Evolutionary conservation across 169 alveolate species (phyloP).

Genomic region (Cryptosporidium ubiquitum): DNA sequence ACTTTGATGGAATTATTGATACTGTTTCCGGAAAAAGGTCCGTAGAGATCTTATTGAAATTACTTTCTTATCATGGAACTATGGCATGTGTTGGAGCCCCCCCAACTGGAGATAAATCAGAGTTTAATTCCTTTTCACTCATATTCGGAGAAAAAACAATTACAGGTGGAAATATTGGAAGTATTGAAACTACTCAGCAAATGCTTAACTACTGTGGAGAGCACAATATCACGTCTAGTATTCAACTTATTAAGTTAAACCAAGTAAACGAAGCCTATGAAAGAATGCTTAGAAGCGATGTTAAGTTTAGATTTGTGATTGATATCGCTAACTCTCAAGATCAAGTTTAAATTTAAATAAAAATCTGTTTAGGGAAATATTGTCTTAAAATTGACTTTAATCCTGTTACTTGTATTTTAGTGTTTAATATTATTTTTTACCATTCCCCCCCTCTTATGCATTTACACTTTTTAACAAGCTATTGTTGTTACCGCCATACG

Average conservation of each 20-base stretch:
- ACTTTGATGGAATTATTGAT: slow-evolving; percentile 66
- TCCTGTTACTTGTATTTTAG: neutral
- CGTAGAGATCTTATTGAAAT: neutral
- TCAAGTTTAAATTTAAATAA: neutral
- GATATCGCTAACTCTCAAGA: slow-evolving; percentile 48
- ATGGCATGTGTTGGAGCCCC: slow-evolving; percentile 75
- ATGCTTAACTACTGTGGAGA: slow-evolving; percentile 75
- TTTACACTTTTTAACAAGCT: neutral
- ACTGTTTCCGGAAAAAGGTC: slow-evolving; percentile 45
- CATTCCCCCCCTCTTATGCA: neutral
- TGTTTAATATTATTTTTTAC: neutral
- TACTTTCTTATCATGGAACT: slow-evolving; percentile 44
- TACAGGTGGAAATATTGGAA: slow-evolving; percentile 71
- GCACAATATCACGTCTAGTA: slow-evolving; percentile 37
- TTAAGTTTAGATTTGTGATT: slow-evolving; percentile 61
- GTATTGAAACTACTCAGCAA: slow-evolving; percentile 64
- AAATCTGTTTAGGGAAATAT: too few relatives aligned
- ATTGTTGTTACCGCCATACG: neutral
- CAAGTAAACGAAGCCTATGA: slow-evolving; percentile 63
- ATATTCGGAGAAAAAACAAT: slow-evolving; percentile 52
- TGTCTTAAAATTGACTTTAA: too few relatives aligned
- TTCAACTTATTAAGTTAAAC: slow-evolving; percentile 39
- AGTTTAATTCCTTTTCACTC: slow-evolving; percentile 25
- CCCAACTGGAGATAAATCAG: slow-evolving; percentile 22
- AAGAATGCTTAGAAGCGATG: slow-evolving; percentile 65